phyloP scores from a whole-genome alignment of 495 filamentous ascomycete species.

The Aspergillus affinis region DNA sequence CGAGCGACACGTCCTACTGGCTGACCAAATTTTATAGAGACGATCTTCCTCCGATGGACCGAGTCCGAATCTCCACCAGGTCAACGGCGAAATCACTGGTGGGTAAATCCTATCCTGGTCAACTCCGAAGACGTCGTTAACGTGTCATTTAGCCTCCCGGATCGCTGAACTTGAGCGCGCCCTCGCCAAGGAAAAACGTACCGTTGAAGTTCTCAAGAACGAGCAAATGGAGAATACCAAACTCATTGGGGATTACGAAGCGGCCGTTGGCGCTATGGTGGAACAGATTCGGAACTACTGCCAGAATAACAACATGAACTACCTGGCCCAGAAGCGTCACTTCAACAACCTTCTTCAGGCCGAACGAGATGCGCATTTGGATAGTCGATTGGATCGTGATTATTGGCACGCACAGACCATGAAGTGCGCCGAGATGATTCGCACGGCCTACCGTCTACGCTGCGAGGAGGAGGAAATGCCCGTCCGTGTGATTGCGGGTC shows the following conservation, averaged over 20 bases:
- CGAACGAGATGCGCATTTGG: slow-evolving; percentile 55
- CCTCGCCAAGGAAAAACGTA: slow-evolving; percentile 50
- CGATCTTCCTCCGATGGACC: slow-evolving; percentile 47
- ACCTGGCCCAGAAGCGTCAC: slow-evolving; percentile 55
- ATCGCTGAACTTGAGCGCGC: slow-evolving; percentile 53
- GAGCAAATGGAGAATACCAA: slow-evolving; percentile 52
- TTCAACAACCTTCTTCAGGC: slow-evolving; percentile 59
- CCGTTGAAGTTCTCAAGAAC: slow-evolving; percentile 44
- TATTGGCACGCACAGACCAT: slow-evolving; percentile 61
- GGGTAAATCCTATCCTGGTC: slow-evolving; percentile 3
- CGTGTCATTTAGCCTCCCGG: slow-evolving; percentile 37
- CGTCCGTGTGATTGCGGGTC: slow-evolving; percentile 47
- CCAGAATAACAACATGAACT: slow-evolving; percentile 60
- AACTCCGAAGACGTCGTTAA: background rate
- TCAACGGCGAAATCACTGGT: slow-evolving; percentile 50
- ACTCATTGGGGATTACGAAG: slow-evolving; percentile 59
- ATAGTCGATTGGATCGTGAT: slow-evolving; percentile 61
- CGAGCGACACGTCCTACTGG: background rate
- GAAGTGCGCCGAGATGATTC: slow-evolving; percentile 53
- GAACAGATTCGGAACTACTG: slow-evolving; percentile 63
- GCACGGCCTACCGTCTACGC: slow-evolving; percentile 48
- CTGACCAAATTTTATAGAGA: slow-evolving; percentile 31
- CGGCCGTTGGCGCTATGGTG: slow-evolving; percentile 53
- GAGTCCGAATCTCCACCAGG: slow-evolving; percentile 43
- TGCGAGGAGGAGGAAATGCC: slow-evolving; percentile 51